Evolutionary conservation across 495 filamentous ascomycete genomes (phyloP).

Genomic region (Aspergillus cavernicola): DNA sequence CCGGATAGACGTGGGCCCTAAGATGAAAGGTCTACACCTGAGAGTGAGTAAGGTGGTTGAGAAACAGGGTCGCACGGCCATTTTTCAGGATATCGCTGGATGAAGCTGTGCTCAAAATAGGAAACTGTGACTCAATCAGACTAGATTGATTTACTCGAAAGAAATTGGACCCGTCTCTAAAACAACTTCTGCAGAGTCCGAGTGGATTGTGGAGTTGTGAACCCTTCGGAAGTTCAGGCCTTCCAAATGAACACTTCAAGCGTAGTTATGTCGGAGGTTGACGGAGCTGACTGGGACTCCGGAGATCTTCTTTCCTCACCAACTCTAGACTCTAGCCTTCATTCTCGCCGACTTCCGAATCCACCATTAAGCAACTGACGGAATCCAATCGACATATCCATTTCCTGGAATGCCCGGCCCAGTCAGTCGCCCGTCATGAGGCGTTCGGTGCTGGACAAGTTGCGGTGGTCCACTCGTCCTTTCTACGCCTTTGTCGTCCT

Average conservation of each 20-base stretch:
- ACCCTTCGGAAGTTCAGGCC: too few relatives aligned
- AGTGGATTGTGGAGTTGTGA: too few relatives aligned
- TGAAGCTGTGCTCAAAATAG: too few relatives aligned
- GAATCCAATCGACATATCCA: neutral
- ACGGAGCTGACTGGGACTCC: slow-evolving; percentile 14
- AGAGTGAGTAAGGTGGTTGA: neutral
- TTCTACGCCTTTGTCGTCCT: slow-evolving; percentile 39
- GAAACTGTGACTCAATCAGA: too few relatives aligned
- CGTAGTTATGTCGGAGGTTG: slow-evolving; percentile 28
- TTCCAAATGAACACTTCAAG: too few relatives aligned
- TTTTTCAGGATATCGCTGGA: neutral
- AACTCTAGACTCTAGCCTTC: neutral
- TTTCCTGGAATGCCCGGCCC: slow-evolving; percentile 3
- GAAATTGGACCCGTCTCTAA: too few relatives aligned
- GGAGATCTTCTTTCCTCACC: neutral
- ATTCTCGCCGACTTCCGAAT: neutral
- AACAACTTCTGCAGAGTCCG: too few relatives aligned
- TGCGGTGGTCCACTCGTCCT: slow-evolving; percentile 38
- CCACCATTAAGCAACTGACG: neutral
- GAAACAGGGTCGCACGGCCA: neutral
- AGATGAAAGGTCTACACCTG: neutral
- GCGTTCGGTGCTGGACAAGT: slow-evolving; percentile 27
- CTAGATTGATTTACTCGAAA: too few relatives aligned
- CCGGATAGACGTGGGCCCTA: neutral
- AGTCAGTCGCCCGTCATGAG: slow-evolving; percentile 21